Evolutionary conservation across 23 red algal species (phyloP), one percentile per base, ranked within the genome.

Genomic region (Cyanidiococcus yangmingshanensis): DNA sequence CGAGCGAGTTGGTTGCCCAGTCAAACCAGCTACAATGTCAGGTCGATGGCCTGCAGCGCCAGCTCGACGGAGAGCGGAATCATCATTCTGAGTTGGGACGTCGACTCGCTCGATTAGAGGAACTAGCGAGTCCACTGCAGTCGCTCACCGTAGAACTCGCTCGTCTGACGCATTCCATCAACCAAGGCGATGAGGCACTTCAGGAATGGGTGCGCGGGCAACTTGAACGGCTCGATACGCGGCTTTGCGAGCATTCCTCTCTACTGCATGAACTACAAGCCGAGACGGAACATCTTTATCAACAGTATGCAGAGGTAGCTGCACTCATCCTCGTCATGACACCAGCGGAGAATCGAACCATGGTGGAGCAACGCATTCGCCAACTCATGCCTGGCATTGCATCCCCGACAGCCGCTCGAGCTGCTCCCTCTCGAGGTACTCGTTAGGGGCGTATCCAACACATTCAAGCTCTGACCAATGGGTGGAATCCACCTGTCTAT

Each of bases 201-300:
- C 63, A 71, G 27, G 63, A 25, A 29, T 71, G 63, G 63, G 32
- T 35, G n/a, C n/a, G 63, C 63, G 63, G 63, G 16, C 63, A 71
- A 30, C 21, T 71, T 29, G 12, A 71, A 25, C 63, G 63, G 12
- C 63, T 71, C n/a, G 32, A 25, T 25, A 29, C 63, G 63, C 63
- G 63, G 32, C 63, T 71, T 7, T 29, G 32, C 12, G n/a, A 71
- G 27, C 63, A 71, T 29, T 12, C 15, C 3, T 71, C 63, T 25
- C 7, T 7, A 35, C 32, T 71, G 27, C 21, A 71, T 12, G 63
- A 71, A 29, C 63, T 71, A 3, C 63, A 30, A 3, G 63, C 21
- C 12, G 63, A 71, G 63, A 35, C 32, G 32, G 63, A 7, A 29
- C 63, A 32, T 7, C 63, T 71, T 7, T 71, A 32, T 30, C 16